phyloP scores from a whole-genome alignment of 176 grass and related monocot genomes.

The Calamus simplicifolius region DNA sequence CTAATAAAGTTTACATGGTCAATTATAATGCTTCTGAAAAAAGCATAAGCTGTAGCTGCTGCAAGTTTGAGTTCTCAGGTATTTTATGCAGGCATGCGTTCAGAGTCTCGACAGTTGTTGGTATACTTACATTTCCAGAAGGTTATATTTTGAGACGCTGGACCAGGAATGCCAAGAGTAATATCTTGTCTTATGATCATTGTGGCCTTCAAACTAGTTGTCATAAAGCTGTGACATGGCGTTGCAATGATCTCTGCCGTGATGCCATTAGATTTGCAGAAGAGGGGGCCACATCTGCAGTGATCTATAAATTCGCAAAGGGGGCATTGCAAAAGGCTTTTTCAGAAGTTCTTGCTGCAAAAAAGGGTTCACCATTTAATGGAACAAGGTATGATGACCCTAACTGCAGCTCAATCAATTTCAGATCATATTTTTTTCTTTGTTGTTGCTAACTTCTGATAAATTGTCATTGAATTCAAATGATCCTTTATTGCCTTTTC shows the following conservation, averaged over 20 bases:
- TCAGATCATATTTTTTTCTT: neutral
- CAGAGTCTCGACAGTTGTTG: slow-evolving; percentile 25
- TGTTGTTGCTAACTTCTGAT: neutral
- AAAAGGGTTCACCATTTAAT: slow-evolving; percentile 19
- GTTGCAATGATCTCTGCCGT: slow-evolving; percentile 47
- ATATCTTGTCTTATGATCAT: slow-evolving; percentile 10
- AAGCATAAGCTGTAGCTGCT: slow-evolving; percentile 36
- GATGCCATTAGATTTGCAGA: slow-evolving; percentile 52
- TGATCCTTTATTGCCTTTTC: neutral
- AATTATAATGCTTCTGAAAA: slow-evolving; percentile 28
- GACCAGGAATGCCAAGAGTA: slow-evolving; percentile 42
- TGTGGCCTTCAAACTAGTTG: slow-evolving; percentile 10
- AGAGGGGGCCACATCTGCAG: slow-evolving; percentile 34
- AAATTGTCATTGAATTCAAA: neutral
- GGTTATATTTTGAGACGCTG: slow-evolving; percentile 39
- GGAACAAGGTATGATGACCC: slow-evolving; percentile 13
- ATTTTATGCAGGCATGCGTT: slow-evolving; percentile 36
- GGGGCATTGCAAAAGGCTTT: slow-evolving; percentile 44
- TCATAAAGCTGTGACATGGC: slow-evolving; percentile 21
- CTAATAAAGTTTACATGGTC: slow-evolving; percentile 32
- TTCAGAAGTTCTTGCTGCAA: slow-evolving; percentile 32
- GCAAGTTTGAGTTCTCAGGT: slow-evolving; percentile 46
- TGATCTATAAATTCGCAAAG: slow-evolving; percentile 44
- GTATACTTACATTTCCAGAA: slow-evolving; percentile 28
- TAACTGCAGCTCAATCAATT: neutral